These are phyloP conservation scores for Puccinia triticina DNA, from an alignment of 1,284 basidiomycete genomes.

Conservation along the genomic window DNA sequence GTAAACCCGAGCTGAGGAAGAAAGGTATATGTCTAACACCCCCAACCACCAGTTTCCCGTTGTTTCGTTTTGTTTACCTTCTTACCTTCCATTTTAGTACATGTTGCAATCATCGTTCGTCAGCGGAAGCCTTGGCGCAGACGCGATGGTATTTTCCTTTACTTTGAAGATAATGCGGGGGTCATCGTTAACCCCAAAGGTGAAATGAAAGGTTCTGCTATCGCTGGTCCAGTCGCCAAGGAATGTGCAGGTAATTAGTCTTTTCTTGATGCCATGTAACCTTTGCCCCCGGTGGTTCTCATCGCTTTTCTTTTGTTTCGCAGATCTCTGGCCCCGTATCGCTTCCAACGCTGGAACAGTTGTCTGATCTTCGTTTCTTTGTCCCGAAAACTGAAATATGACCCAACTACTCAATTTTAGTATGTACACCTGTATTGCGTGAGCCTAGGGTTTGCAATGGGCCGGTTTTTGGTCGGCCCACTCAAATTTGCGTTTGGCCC, in stretches of 20 bases:
- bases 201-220: conserved; percentile 99
- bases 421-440: too few relatives aligned
- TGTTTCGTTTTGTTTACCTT: conserved; percentile 40
- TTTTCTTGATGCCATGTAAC: background rate
- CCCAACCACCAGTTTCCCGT: background rate
- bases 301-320: conserved; percentile 63
- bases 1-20: conserved; percentile 99
- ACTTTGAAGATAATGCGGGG: conserved; percentile 98
- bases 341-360: conserved; percentile 94
- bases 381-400: background rate
- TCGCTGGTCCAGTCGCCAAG: conserved; percentile 96
- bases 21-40: conserved; percentile 74
- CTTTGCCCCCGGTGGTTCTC: background rate
- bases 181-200: conserved; percentile 97
- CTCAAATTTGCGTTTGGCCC: too few relatives aligned
- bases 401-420: background rate
- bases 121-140: conserved; percentile 99
- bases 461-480: too few relatives aligned
- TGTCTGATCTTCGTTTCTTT: conserved; percentile 65
- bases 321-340: conserved; percentile 99
- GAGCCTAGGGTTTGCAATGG: too few relatives aligned
- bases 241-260: conserved; percentile 73
- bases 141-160: conserved; percentile 97
- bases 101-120: conserved; percentile 95
- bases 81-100: conserved; percentile 71